These are phyloP conservation scores for Fusarium austroafricanum DNA, from an alignment of 2,329 filamentous ascomycete genomes.

Conservation along the genomic window DNA sequence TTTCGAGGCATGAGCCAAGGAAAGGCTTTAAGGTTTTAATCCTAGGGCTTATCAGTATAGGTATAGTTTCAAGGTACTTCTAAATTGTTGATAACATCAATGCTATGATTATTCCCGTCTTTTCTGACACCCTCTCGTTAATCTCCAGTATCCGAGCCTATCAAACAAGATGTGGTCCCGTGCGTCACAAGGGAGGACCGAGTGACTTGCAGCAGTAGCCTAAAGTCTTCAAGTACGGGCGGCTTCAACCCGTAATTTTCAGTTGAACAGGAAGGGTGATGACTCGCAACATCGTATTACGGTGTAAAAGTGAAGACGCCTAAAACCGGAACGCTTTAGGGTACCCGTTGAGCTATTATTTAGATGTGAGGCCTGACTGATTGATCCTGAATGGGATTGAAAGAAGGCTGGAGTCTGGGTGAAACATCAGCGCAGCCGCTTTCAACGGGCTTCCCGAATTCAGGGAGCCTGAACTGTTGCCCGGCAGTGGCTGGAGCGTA, in stretches of 20 bases:
- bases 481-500: conserved; percentile 2
- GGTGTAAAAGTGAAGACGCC: no score
- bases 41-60: neutral
- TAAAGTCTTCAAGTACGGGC: no score
- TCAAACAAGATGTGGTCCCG: conserved; percentile 1
- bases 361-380: no score
- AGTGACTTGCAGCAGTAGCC: no score
- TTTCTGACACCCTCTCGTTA: neutral
- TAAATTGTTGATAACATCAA: neutral
- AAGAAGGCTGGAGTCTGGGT: neutral
- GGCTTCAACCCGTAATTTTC: no score
- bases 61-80: neutral
- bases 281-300: no score
- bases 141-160: neutral
- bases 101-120: neutral
- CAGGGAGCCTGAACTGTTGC: neutral
- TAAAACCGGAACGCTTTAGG: neutral
- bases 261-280: no score
- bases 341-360: neutral
- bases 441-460: conserved; percentile 12
- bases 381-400: neutral
- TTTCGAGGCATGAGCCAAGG: neutral
- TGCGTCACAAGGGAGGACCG: no score
- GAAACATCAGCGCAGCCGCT: conserved; percentile 16
- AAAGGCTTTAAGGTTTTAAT: neutral